Evolutionary conservation across 805 yeast species (phyloP).

Genomic region (Yueomyces sp.): DNA sequence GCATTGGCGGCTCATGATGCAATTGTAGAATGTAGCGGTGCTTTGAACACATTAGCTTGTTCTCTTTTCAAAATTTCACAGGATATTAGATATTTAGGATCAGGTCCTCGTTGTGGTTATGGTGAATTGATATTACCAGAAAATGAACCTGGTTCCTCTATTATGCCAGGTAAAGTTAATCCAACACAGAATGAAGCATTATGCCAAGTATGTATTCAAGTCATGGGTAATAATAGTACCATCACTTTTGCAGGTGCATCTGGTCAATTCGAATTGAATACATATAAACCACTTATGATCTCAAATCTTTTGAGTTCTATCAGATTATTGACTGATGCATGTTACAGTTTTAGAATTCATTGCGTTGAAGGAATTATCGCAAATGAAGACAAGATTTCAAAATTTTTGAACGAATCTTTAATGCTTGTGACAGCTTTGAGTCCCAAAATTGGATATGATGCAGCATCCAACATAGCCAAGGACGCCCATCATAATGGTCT

Average conservation of each 20-base stretch:
- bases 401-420: constrained; percentile 82
- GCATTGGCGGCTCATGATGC: constrained; percentile 99
- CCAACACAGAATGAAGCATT: constrained; percentile 98
- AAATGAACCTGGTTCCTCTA: constrained; percentile 97
- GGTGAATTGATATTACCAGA: constrained; percentile 92
- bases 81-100: constrained; percentile 94
- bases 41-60: constrained; percentile 86
- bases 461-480: constrained; percentile 95
- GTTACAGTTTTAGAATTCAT: constrained; percentile 77
- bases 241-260: constrained; percentile 97
- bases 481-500: constrained; percentile 97
- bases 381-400: constrained; percentile 73
- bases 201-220: constrained; percentile 97
- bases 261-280: constrained; percentile 96
- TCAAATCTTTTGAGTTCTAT: constrained; percentile 79
- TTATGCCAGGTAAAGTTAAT: constrained; percentile 99
- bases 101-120: constrained; percentile 99
- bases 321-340: constrained; percentile 81
- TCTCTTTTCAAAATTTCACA: constrained; percentile 93
- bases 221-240: constrained; percentile 89
- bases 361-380: constrained; percentile 93
- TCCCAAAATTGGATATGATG: constrained; percentile 97
- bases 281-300: constrained; percentile 92
- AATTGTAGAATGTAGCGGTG: constrained; percentile 94
- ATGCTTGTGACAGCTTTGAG: constrained; percentile 97